These are phyloP conservation scores for Herpotrichia juniperi DNA, from an alignment of 2,329 filamentous ascomycete genomes.

Conservation along the genomic window DNA sequence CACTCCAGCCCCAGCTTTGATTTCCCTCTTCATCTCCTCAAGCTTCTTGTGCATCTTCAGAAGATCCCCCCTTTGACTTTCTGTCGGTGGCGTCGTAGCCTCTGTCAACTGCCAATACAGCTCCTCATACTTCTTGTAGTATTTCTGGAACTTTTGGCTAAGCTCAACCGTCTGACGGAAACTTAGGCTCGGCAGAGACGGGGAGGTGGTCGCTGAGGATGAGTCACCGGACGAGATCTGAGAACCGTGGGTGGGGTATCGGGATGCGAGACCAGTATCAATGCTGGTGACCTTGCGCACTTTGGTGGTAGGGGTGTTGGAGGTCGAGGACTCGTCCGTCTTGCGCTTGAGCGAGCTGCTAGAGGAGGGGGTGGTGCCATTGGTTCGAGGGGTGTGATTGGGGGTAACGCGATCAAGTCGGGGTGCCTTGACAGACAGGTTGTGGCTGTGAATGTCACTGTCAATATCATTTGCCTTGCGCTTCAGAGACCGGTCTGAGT, in stretches of 20 bases:
- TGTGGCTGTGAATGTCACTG: constrained; percentile 45
- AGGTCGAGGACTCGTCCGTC: constrained; percentile 45
- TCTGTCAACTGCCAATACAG: constrained; percentile 57
- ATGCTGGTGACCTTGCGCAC: constrained; percentile 42
- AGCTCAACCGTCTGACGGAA: constrained; percentile 54
- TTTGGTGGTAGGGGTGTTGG: constrained; percentile 36
- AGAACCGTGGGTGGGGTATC: constrained; percentile 39
- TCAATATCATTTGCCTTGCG: constrained; percentile 50
- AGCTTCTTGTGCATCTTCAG: constrained; percentile 61
- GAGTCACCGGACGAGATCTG: constrained; percentile 42
- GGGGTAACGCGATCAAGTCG: constrained; percentile 35
- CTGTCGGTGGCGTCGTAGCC: constrained; percentile 50
- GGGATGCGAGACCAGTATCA: constrained; percentile 41
- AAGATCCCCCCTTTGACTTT: constrained; percentile 58
- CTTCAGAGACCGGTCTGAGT: constrained; percentile 44
- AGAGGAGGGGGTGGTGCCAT: constrained; percentile 35
- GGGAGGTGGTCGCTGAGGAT: constrained; percentile 41
- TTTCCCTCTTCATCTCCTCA: constrained; percentile 64
- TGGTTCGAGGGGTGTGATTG: constrained; percentile 32
- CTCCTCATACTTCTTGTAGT: constrained; percentile 63
- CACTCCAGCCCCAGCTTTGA: constrained; percentile 47
- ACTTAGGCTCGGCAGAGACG: constrained; percentile 41
- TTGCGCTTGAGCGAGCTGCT: constrained; percentile 52
- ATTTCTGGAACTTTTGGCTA: constrained; percentile 61
- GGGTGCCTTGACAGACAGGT: constrained; percentile 38